These are phyloP conservation scores for Trebouxia sp. DNA, from an alignment of 139 green algal genomes.

Conservation along the genomic window DNA sequence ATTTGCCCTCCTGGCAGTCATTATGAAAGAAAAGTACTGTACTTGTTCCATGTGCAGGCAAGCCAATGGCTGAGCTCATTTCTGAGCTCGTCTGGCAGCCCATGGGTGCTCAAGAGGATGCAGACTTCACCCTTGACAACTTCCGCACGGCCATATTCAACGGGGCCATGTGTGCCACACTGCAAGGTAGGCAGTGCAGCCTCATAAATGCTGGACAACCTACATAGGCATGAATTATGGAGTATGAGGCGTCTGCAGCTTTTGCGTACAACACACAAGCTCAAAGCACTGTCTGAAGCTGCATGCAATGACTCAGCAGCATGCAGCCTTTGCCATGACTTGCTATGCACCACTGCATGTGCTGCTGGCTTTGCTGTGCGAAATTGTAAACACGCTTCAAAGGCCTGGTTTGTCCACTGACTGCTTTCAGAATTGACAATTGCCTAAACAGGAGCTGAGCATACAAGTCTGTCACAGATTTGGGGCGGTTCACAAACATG, in stretches of 20 bases:
- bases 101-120: constrained; percentile 3
- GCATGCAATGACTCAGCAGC: too few relatives aligned
- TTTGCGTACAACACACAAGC: too few relatives aligned
- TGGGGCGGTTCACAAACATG: constrained; percentile 4
- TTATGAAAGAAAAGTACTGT: background rate
- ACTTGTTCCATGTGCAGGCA: background rate
- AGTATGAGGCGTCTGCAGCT: too few relatives aligned
- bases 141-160: constrained; percentile 11
- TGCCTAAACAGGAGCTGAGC: too few relatives aligned
- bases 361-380: too few relatives aligned
- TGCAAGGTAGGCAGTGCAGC: background rate
- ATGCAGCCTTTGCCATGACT: too few relatives aligned
- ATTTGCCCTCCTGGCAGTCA: too few relatives aligned
- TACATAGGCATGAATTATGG: too few relatives aligned
- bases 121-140: background rate
- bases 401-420: background rate
- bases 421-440: background rate
- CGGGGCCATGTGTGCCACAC: background rate
- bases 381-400: too few relatives aligned
- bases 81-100: background rate
- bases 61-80: background rate
- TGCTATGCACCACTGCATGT: too few relatives aligned
- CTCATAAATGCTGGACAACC: too few relatives aligned
- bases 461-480: background rate
- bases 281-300: too few relatives aligned